Base-by-base conservation (phyloP, 441 rosid species). In the Euphorbia schlechtendalii region DNA sequence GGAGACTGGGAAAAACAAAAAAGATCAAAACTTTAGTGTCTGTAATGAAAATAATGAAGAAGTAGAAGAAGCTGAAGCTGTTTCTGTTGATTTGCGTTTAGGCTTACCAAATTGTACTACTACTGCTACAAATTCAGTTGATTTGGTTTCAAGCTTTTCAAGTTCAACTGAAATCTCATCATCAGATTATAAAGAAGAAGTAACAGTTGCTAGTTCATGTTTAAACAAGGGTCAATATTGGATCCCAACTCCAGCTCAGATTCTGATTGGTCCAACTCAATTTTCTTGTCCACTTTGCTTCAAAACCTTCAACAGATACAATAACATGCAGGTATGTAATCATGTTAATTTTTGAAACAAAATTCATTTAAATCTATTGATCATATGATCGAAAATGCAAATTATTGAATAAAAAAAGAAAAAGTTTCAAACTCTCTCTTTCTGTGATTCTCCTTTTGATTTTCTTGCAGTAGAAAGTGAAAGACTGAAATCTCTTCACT, bases 231-330 rank as follows among this genome's bases (percentile, higher is more conserved):
- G 88, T 38, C 95, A 88, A 73, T 88, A 88, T 70, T 88, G 95
- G 95, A 88, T 88, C 67, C 95, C 95, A 10, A 88, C 92, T 5
- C 91, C 95, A 41, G 77, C 95, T 58, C 95, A 88, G 77, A 88
- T 88, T 73, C 80, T 88, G 61, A 84, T 88, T 73, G 95, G 95
- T 54, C 95, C 91, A 8, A 84, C 91, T 0, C 89, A 86, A 74
- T 88, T 88, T 71, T 88, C 95, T 10, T 88, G 95, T 58, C 95
- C 95, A 40, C 89, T 88, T 72, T 88, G 95, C 82, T 84, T 81
- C 88, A 88, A 88, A 76, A 84, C 91, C 73, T 88, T 88, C 86
- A 88, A 88, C 74, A 76, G 95, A 78, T 86, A 88, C 84, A 88
- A 88, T 76, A 88, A 88, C 85, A 88, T 88, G 95, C 91, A 88